Percentiles rank a stretch among this genome's conserved stretches.
Conservation (phyloP, 805 yeast species). For the Metschnikowia aberdeeniae region DNA sequence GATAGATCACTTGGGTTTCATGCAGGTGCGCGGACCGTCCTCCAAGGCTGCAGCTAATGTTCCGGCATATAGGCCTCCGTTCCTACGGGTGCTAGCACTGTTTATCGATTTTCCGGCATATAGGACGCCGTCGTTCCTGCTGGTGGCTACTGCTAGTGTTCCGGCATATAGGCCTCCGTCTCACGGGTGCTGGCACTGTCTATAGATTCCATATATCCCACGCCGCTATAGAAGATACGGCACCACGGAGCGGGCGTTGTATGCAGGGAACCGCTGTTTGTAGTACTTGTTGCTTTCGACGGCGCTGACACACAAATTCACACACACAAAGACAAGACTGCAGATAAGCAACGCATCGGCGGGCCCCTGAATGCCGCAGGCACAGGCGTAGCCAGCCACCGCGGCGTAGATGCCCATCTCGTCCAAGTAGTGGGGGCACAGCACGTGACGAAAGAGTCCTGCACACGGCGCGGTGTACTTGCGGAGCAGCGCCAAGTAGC, state of each 20-base stretch:
- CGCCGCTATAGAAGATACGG: constrained; percentile 20
- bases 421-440: constrained; percentile 69
- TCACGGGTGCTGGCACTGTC: no score
- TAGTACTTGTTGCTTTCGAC: constrained; percentile 50
- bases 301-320: constrained; percentile 55
- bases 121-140: no score
- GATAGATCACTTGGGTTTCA: neutral
- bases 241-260: constrained; percentile 27
- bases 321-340: constrained; percentile 31
- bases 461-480: constrained; percentile 56
- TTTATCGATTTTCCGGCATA: no score
- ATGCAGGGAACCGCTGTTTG: constrained; percentile 25
- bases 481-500: constrained; percentile 41
- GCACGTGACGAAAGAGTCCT: constrained; percentile 46
- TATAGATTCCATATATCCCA: no score
- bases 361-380: constrained; percentile 13
- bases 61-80: no score
- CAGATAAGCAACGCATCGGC: constrained; percentile 20
- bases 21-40: neutral
- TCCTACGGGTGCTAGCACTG: no score
- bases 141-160: no score
- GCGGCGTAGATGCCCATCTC: constrained; percentile 55
- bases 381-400: constrained; percentile 20
- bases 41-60: no score
- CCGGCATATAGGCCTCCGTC: no score